These are phyloP conservation scores for Chrysoporthe austroafricana DNA, from an alignment of 2,329 filamentous ascomycete genomes.

Conservation along the genomic window DNA sequence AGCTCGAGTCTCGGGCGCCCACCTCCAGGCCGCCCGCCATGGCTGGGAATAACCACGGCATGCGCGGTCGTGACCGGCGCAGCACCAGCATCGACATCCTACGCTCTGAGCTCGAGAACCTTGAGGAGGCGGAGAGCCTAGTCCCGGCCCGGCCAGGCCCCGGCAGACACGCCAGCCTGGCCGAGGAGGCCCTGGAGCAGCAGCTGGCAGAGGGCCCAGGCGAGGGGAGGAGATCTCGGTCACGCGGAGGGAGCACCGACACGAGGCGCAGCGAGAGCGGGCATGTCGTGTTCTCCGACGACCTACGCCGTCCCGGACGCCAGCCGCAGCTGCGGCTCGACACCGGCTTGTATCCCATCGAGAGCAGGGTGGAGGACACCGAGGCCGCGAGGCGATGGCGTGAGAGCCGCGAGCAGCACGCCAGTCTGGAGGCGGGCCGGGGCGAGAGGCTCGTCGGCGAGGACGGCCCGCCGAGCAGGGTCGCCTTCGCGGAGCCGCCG, in stretches of 20 bases:
- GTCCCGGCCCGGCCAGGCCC: conserved; percentile 12
- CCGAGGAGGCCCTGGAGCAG: conserved; percentile 15
- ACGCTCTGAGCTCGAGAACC: conserved; percentile 34
- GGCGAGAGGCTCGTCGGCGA: neutral
- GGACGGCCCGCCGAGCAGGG: conserved; percentile 3
- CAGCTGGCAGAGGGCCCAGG: too few species aligned
- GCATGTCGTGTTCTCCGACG: conserved; percentile 22
- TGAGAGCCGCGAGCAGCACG: conserved; percentile 21
- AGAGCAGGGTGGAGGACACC: conserved; percentile 34
- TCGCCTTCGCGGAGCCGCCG: conserved; percentile 24
- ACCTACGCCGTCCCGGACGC: neutral
- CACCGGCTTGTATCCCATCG: conserved; percentile 38
- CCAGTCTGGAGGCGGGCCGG: neutral
- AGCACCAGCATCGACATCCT: conserved; percentile 30
- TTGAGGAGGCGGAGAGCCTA: conserved; percentile 31
- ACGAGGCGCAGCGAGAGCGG: conserved; percentile 22
- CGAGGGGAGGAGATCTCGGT: conserved; percentile 2
- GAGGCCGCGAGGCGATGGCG: conserved; percentile 28
- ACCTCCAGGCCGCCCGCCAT: conserved; percentile 27
- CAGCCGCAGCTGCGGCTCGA: conserved; percentile 28
- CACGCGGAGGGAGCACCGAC: conserved; percentile 15
- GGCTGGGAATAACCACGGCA: conserved; percentile 28
- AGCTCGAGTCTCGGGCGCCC: neutral
- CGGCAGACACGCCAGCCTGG: neutral
- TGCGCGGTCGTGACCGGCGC: conserved; percentile 25